Percentiles rank a stretch among this genome's conserved stretches.
These are phyloP conservation scores for Skeletonema grethae DNA, from an alignment of 108 stramenopile species.

Conservation along the genomic window DNA sequence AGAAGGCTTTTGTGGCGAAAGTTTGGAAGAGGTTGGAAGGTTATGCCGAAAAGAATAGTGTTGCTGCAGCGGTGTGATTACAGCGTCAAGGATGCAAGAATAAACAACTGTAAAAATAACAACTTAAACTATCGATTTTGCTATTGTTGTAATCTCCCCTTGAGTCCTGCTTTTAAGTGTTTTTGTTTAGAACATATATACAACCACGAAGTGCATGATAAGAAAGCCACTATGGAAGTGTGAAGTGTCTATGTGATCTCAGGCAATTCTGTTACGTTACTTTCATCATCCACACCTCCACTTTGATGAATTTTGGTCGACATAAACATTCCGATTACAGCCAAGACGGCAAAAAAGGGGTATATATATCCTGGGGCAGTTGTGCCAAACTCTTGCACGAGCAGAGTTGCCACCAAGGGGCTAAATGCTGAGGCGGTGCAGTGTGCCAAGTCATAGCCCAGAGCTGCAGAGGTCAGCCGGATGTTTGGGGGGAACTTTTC, in stretches of 20 bases:
- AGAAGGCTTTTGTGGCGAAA: conserved; percentile 5
- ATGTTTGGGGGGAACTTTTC: conserved; percentile 66
- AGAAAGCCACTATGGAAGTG: not conserved
- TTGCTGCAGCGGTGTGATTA: not conserved
- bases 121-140: not conserved
- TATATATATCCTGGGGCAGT: conserved; percentile 53
- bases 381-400: conserved; percentile 48
- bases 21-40: conserved; percentile 2
- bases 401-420: conserved; percentile 59
- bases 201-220: too few relatives aligned
- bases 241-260: not conserved
- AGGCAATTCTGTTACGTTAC: not conserved
- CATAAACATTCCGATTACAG: conserved; percentile 25
- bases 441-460: conserved; percentile 71
- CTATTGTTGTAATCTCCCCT: not conserved
- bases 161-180: too few relatives aligned
- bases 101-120: not conserved
- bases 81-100: not conserved
- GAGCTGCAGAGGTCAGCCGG: conserved; percentile 57
- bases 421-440: conserved; percentile 63
- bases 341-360: conserved; percentile 47
- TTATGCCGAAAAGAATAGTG: not conserved
- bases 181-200: too few relatives aligned
- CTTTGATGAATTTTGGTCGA: conserved; percentile 21
- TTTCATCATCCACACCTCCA: conserved; percentile 12